Base-by-base conservation (phyloP, 208 protist species). In the Trypanosoma platydactyli region DNA sequence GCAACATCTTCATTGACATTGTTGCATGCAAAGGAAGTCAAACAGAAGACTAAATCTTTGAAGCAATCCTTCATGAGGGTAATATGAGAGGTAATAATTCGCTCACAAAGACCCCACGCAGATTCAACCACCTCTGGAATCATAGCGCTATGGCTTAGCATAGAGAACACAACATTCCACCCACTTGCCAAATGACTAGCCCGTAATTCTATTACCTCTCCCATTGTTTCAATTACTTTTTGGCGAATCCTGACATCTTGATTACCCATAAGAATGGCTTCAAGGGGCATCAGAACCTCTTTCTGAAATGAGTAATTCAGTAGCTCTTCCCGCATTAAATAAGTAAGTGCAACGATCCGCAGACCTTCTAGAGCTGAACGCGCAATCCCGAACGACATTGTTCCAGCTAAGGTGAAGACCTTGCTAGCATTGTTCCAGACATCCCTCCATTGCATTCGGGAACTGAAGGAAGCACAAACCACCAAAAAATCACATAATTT, bases 241-340 rank as follows among this genome's bases (percentile, higher is more conserved):
- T 74, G 67, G 5, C 86, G 86, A 59, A 88, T 82, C 20, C 25
- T 41, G 18, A 80, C 70, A 64, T 86, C 79, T 45, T 84, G 71
- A 64, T 91, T 92, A 16, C 54, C 59, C 82, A 88, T 89, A 24
- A 95, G 71, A 67, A 95, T 91, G 1, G 68, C 62, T 64, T 88
- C 78, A 52, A 95, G 89, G 4, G 89, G 86, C 44, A 75, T 76
- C 57, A 95, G 77, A 54, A 91, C 83, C 60, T 91, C 82, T 65
- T 92, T 92, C 67, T 95, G 89, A 65, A 92, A 92, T 5, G 84
- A 90, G 64, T 91, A 91, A 71, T 91, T 89, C 30, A 86, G 72
- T 60, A 91, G 64, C 62, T 92, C 86, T 60, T 92, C 86, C 24
- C 83, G 79, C 67, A 84, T 84, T 24, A 93, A 68, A 48, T 91